Percentiles rank a stretch among this genome's conserved stretches.
Conservation (phyloP, 1,284 basidiomycete genomes). For the Ustilago hordei region DNA sequence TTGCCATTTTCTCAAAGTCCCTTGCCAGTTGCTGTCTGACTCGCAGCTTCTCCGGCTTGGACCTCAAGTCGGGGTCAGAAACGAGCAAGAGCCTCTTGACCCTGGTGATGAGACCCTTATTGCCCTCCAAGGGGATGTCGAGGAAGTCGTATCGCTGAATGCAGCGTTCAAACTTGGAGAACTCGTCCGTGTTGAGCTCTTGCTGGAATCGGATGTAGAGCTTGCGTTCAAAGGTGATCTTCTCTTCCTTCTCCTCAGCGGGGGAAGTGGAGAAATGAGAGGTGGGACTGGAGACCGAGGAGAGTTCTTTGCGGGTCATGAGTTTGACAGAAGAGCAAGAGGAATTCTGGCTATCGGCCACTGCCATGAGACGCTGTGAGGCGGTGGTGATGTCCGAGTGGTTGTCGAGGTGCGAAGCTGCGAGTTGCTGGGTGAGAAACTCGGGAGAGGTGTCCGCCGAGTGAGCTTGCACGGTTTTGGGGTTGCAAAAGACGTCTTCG, state of each 20-base stretch:
- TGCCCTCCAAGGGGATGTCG: conserved; percentile 62
- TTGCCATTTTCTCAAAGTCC: conserved; percentile 62
- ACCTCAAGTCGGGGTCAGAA: conserved; percentile 50
- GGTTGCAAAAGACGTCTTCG: conserved; percentile 62
- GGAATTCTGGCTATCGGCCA: conserved; percentile 13
- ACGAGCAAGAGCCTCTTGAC: conserved; percentile 61
- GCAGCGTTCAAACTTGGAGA: conserved; percentile 59
- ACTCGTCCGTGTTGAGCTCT: conserved; percentile 52
- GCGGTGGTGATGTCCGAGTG: conserved; percentile 28
- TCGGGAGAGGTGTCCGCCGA: conserved; percentile 45
- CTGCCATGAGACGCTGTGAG: conserved; percentile 43
- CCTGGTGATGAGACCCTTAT: conserved; percentile 58
- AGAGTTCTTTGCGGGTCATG: conserved; percentile 27
- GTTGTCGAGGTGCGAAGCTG: conserved; percentile 12
- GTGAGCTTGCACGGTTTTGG: conserved; percentile 36
- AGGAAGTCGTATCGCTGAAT: conserved; percentile 63
- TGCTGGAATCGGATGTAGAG: conserved; percentile 59
- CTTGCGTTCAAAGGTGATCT: conserved; percentile 39
- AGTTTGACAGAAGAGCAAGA: conserved; percentile 19
- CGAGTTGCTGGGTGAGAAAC: conserved; percentile 33
- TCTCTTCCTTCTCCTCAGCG: conserved; percentile 16
- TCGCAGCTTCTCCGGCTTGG: conserved; percentile 50
- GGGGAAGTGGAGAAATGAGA: conserved; percentile 22
- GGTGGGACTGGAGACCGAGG: conserved; percentile 24
- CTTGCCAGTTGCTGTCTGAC: conserved; percentile 57